phyloP scores from a whole-genome alignment of 2,329 filamentous ascomycete species.

The Fonsecaea multimorphosa region DNA sequence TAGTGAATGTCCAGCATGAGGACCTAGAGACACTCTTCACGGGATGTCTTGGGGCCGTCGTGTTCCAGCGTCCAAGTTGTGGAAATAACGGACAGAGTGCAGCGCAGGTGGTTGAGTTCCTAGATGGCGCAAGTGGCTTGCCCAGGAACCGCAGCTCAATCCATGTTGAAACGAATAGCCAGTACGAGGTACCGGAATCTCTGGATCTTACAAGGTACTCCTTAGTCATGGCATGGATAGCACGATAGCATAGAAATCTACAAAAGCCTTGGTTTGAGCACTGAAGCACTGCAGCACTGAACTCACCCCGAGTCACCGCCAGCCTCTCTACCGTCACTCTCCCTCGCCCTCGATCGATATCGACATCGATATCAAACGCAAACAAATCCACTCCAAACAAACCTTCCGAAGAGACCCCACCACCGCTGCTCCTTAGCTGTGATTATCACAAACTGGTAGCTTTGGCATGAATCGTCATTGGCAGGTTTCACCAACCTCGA shows the following conservation, averaged over 20 bases:
- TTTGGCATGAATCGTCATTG: constrained; percentile 4
- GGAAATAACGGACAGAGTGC: background rate
- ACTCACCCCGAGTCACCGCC: background rate
- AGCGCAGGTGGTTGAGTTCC: no score
- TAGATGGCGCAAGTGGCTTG: constrained; percentile 22
- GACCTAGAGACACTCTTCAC: constrained; percentile 2
- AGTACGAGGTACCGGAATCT: background rate
- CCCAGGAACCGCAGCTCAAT: background rate
- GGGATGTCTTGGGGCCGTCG: background rate
- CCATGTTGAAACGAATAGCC: constrained; percentile 10
- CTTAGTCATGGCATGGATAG: constrained; percentile 1
- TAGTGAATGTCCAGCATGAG: background rate
- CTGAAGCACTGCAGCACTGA: background rate
- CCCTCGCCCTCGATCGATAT: constrained; percentile 1
- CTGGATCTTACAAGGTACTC: background rate
- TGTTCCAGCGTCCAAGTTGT: background rate
- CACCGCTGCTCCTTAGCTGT: constrained; percentile 7
- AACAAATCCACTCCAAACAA: constrained; percentile 5
- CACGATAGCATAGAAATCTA: constrained; percentile 1
- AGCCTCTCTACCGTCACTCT: background rate
- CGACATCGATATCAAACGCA: constrained; percentile 11
- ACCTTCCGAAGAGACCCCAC: constrained; percentile 16
- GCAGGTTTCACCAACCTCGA: background rate
- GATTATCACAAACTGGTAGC: constrained; percentile 19
- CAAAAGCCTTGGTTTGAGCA: constrained; percentile 7